Evolutionary conservation across 495 filamentous ascomycete species (phyloP), one percentile per base, ranked within the genome.

Genomic region (Cercophora samala): DNA sequence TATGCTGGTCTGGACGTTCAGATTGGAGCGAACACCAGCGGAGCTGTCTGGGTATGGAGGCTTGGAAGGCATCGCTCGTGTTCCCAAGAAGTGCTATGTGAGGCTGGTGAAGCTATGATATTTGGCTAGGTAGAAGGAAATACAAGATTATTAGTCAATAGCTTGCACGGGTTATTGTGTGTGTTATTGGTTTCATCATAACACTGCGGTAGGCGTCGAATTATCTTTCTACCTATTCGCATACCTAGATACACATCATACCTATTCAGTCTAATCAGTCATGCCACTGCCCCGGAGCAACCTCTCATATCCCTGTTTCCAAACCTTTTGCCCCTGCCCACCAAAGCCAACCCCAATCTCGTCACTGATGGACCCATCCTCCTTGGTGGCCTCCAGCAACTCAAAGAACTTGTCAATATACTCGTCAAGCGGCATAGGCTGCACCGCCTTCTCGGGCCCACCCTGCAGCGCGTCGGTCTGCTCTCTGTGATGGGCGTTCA

Each of bases 1-100:
- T 0, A 29, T 80, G 54, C 37, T 80, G 15, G 51, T 82, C 11
- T 81, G 77, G 79, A 70, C 76, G 21, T 81, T 83, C 51, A 60
- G 75, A 55, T 64, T 81, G 55, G 61, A 60, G n/a, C 52, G 63
- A 29, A 37, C 55, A 4, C 70, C 74, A 11, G 19, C 29, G 11
- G 66, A 72, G 25, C 29, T 76, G 15, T 63, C 68, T 37, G 72
- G 75, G 11, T 75, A 74, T 42, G 69, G 73, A 3, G 66, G 68
- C 13, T 51, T 77, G 11, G 70, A 75, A 55, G 66, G 42, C 58
- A 73, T 75, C 62, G 66, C 74, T 26, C 64, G 69, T 53, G 70
- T 76, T 60, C 74, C 73, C 62, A 72, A 60, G 64, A 62, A 72
- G 61, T 74, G 70, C 58, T 75, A 71, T 55, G 68, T 76, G 23